phyloP scores from a whole-genome alignment of 208 protist genomes.

The Trypanosoma cruzi region DNA sequence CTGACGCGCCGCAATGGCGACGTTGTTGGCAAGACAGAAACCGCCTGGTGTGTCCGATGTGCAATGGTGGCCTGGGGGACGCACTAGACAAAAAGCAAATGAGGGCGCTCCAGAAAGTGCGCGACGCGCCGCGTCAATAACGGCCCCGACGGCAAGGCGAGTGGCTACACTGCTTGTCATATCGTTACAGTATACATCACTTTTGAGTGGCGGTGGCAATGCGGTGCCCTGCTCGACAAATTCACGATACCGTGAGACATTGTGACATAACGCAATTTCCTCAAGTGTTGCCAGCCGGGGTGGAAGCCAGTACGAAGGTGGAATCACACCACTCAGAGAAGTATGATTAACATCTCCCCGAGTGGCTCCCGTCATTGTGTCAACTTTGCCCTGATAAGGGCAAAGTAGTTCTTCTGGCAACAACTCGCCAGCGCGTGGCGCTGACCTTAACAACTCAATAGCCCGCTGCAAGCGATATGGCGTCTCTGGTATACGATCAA shows the following conservation, averaged over 20 bases:
- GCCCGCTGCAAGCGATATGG: conserved; percentile 67
- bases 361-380: background rate
- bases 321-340: background rate
- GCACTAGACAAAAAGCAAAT: conserved; percentile 79
- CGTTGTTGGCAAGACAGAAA: conserved; percentile 93
- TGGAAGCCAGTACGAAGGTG: conserved; percentile 37
- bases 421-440: conserved; percentile 47
- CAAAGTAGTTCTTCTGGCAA: conserved; percentile 49
- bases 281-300: conserved; percentile 58
- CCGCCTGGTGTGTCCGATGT: conserved; percentile 57
- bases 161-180: conserved; percentile 57
- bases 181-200: conserved; percentile 83
- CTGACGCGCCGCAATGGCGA: conserved; percentile 69
- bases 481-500: conserved; percentile 64
- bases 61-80: conserved; percentile 93
- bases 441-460: conserved; percentile 47
- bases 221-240: conserved; percentile 56
- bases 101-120: conserved; percentile 39
- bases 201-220: conserved; percentile 43
- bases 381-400: background rate
- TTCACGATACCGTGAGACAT: conserved; percentile 35
- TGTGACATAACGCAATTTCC: conserved; percentile 71
- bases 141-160: conserved; percentile 55
- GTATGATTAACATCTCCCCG: background rate
- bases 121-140: conserved; percentile 57